Conservation (phyloP, 2,329 filamentous ascomycete genomes). For the Fusarium marasasianum region DNA sequence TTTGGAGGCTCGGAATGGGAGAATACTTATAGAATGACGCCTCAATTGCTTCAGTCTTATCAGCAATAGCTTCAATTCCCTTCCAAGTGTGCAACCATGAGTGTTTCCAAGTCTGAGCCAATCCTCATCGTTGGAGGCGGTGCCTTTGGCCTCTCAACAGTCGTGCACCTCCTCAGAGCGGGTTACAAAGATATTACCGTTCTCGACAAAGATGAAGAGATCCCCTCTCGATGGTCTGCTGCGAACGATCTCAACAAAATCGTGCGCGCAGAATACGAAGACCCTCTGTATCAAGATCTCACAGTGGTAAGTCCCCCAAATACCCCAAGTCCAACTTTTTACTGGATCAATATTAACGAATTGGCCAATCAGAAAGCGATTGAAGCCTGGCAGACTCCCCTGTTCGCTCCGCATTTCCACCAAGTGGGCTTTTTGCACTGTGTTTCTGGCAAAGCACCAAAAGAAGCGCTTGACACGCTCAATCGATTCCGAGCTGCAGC, state of each 20-base stretch:
- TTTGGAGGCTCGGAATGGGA: rapidly evolving
- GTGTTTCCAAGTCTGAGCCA: constrained; percentile 33
- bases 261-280: constrained; percentile 66
- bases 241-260: constrained; percentile 71
- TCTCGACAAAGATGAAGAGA: constrained; percentile 51
- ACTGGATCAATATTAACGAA: neutral
- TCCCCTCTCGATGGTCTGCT: constrained; percentile 60
- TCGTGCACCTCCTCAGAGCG: constrained; percentile 54
- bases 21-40: neutral
- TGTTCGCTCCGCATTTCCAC: constrained; percentile 63
- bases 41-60: neutral
- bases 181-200: constrained; percentile 59
- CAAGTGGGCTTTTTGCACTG: constrained; percentile 56
- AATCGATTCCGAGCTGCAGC: constrained; percentile 53
- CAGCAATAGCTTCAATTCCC: neutral
- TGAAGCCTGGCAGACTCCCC: constrained; percentile 59
- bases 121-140: constrained; percentile 57
- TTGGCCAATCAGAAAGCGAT: constrained; percentile 54
- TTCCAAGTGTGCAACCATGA: constrained; percentile 9
- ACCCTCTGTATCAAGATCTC: constrained; percentile 64
- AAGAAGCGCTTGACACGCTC: constrained; percentile 58
- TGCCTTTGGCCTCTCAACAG: constrained; percentile 61
- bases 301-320: constrained; percentile 54
- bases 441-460: constrained; percentile 57
- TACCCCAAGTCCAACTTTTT: neutral